Evolutionary conservation across 1,284 basidiomycete species (phyloP).

Genomic region (Lentinula novae-zelandiae): DNA sequence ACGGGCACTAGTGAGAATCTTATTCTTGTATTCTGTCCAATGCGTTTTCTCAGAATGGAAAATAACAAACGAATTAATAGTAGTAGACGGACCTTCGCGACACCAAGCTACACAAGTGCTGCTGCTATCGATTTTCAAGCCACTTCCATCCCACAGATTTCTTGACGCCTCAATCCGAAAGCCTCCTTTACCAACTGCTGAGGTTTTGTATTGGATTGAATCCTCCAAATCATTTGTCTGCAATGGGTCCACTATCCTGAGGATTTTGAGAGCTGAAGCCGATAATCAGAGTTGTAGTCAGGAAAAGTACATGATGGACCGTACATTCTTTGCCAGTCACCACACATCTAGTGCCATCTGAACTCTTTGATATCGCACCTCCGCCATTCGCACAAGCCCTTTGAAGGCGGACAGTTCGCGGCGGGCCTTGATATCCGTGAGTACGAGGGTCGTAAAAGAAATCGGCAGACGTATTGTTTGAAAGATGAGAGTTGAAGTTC

Average conservation of each 20-base stretch:
- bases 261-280: conserved; percentile 56
- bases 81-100: conserved; percentile 55
- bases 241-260: conserved; percentile 50
- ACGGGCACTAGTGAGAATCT: conserved; percentile 78
- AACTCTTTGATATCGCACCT: conserved; percentile 61
- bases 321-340: conserved; percentile 73
- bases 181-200: conserved; percentile 51
- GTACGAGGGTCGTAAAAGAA: conserved; percentile 36
- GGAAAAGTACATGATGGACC: conserved; percentile 21
- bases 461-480: conserved; percentile 10
- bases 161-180: conserved; percentile 62
- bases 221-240: conserved; percentile 24
- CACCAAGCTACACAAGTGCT: conserved; percentile 84
- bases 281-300: conserved; percentile 8
- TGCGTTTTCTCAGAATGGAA: neutral
- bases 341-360: conserved; percentile 62
- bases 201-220: conserved; percentile 43
- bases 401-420: conserved; percentile 52
- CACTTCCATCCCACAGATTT: conserved; percentile 71
- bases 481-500: conserved; percentile 3
- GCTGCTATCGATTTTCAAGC: conserved; percentile 70
- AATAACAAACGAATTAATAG: neutral
- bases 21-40: conserved; percentile 63
- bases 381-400: conserved; percentile 56
- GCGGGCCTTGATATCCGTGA: conserved; percentile 35